Evolutionary conservation across 345 rosid genomes (phyloP).

Genomic region (Aegle marmelos): DNA sequence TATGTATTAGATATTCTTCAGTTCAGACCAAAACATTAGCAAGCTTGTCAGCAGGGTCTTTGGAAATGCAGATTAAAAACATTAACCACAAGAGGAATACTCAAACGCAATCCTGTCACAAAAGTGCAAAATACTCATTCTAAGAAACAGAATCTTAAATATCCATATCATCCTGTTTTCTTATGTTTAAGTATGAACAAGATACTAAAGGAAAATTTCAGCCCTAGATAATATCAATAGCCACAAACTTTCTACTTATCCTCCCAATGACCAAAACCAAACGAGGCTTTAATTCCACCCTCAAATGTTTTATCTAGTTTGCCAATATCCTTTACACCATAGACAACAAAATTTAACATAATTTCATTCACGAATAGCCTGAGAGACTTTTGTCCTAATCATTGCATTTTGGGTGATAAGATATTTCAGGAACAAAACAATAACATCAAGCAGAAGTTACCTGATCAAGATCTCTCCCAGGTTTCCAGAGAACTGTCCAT

Average conservation of each 20-base stretch:
- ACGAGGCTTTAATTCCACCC: not conserved
- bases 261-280: not conserved
- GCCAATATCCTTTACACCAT: not conserved
- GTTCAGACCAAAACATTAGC: not conserved
- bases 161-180: not conserved
- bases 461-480: conserved; percentile 92
- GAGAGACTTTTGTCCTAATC: not conserved
- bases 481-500: conserved; percentile 83
- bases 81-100: not conserved
- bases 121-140: not conserved
- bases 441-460: conserved; percentile 27
- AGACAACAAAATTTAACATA: too few relatives aligned
- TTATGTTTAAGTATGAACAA: not conserved
- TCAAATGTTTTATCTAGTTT: not conserved
- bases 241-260: too few relatives aligned
- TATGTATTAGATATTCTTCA: not conserved
- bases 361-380: not conserved
- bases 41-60: not conserved
- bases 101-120: not conserved
- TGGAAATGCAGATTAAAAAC: not conserved
- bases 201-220: not conserved
- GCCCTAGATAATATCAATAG: not conserved
- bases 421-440: not conserved
- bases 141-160: not conserved
- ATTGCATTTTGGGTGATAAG: not conserved